phyloP scores from a whole-genome alignment of 2,329 filamentous ascomycete species.

The Tolypocladium cylindrosporum region DNA sequence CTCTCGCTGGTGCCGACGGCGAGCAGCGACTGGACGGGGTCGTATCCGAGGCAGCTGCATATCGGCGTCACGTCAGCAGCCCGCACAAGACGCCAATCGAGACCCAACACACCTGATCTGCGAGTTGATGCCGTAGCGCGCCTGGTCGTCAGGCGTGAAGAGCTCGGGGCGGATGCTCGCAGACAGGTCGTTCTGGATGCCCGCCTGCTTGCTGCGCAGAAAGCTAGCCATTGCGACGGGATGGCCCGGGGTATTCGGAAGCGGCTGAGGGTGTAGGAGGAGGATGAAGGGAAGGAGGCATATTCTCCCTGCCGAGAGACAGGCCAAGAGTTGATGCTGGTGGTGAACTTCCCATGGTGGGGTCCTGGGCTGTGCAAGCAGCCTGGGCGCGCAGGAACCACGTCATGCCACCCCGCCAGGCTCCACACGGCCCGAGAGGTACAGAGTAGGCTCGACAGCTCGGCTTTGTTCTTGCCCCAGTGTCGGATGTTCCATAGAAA shows the following conservation, averaged over 20 bases:
- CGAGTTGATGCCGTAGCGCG: conserved; percentile 73
- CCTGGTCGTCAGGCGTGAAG: conserved; percentile 76
- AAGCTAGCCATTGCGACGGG: conserved; percentile 66
- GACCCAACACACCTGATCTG: conserved; percentile 45
- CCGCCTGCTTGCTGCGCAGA: conserved; percentile 83
- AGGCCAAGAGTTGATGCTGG: neutral
- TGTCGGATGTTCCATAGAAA: too few relatives aligned
- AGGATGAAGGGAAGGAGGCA: neutral
- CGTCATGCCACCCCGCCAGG: neutral
- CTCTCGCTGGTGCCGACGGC: conserved; percentile 86
- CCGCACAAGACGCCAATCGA: conserved; percentile 1
- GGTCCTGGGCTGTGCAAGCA: neutral
- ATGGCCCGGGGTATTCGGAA: neutral
- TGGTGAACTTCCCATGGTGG: neutral
- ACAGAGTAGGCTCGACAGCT: too few relatives aligned
- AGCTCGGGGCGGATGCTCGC: conserved; percentile 66
- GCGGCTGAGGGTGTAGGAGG: conserved; percentile 1
- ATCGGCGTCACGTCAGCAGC: conserved; percentile 2
- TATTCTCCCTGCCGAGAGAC: neutral
- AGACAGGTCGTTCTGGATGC: conserved; percentile 85
- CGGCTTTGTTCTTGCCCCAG: too few relatives aligned
- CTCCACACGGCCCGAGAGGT: neutral
- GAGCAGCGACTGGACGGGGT: conserved; percentile 86
- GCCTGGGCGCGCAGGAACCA: neutral
- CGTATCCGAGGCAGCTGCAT: conserved; percentile 69